Base-by-base conservation (phyloP, 2,329 filamentous ascomycete species). In the Xylariaceae sp. region DNA sequence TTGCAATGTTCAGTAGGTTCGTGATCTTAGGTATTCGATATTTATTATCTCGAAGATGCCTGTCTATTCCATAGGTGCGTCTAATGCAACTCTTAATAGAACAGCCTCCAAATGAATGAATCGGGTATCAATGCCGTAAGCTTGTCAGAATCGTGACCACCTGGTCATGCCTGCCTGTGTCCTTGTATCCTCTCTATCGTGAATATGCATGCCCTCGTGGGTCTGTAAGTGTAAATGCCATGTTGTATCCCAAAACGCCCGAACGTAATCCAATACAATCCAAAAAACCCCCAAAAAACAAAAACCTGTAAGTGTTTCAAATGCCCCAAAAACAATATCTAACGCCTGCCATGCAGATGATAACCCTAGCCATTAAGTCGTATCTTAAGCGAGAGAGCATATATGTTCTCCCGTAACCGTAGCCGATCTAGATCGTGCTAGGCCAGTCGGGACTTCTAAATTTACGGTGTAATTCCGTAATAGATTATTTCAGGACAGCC, bases 291-390 rank as follows among this genome's bases (percentile, higher is more conserved):
- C n/a, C n/a, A n/a, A n/a, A n/a, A n/a, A 19, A 21, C 14, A 31
- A 16, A 40, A 45, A 44, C 39, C 36, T 19, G 33, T 37, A 39
- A 48, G 49, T 48, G 37, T 37, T 43, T 16, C 8, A 58, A 45
- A 58, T 45, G 33, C 51, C n/a, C n/a, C n/a, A n/a, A n/a, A 46
- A 16, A 50, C 39, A 6, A 53, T 9, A 39, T 39, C 36, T 2
- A 46, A 50, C 51, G 26, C 50, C 56, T 21, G 39, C 24, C 21
- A 58, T 58, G 56, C 50, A 49, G 50, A 29, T n/a, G n/a, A 12
- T 39, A 14, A 49, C 3, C 28, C 36, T 12, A 28, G 12, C 12
- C 50, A 50, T 28, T 37, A 46, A 39, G 19, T 55, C 33, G 33
- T 54, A 40, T 28, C 41, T n/a, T 28, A 45, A 45, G 23, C 36